Conservation (phyloP, 441 rosid species). For the Bocquillonia castaneifolia region DNA sequence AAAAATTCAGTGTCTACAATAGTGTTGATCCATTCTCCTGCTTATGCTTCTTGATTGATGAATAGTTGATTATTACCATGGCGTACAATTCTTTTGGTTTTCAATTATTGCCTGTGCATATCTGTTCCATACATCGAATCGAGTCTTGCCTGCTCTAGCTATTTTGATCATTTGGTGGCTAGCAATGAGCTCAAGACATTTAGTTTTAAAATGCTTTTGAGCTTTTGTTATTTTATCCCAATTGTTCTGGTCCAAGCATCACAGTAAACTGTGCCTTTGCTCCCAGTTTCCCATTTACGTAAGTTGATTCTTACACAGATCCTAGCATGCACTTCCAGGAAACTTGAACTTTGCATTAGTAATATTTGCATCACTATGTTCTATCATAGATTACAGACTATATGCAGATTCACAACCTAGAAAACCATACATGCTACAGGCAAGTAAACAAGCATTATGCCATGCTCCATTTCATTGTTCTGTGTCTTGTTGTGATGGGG, state of each 20-base stretch:
- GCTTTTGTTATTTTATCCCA: not conserved
- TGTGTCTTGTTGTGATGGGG: too few relatives aligned
- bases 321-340: not conserved
- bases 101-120: constrained; percentile 7
- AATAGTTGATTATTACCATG: not conserved
- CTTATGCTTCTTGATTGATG: not conserved
- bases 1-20: too few relatives aligned
- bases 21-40: not conserved
- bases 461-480: not conserved
- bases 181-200: not conserved
- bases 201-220: constrained; percentile 4
- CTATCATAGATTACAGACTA: not conserved
- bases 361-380: not conserved
- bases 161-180: not conserved
- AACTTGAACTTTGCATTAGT: not conserved
- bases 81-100: constrained; percentile 1
- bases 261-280: not conserved
- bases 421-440: not conserved
- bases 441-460: not conserved
- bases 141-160: not conserved
- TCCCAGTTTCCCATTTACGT: not conserved
- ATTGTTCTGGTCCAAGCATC: not conserved
- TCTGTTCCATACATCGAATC: not conserved
- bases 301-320: not conserved
- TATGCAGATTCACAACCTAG: not conserved